Conservation (phyloP, 2,329 filamentous ascomycete genomes). For the Monosporascus ibericus region DNA sequence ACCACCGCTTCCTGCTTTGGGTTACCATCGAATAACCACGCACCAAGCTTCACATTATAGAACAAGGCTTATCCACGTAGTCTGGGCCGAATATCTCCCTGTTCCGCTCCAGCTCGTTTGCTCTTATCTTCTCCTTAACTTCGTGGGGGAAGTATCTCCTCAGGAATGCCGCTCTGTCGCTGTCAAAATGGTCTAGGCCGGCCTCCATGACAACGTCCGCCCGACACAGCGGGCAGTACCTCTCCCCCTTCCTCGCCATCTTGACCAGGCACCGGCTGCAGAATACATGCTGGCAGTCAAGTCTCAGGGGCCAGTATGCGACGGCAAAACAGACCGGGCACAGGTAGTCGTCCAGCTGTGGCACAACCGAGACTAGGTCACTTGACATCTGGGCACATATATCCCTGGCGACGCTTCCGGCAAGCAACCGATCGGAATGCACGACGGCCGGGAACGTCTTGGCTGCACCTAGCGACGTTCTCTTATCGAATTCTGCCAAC, state of each 20-base stretch:
- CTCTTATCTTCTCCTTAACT: constrained; percentile 58
- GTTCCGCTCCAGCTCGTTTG: constrained; percentile 71
- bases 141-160: constrained; percentile 71
- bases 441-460: constrained; percentile 55
- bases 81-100: constrained; percentile 64
- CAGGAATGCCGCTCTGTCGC: constrained; percentile 60
- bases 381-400: constrained; percentile 69
- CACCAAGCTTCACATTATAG: constrained; percentile 44
- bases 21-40: neutral
- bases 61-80: constrained; percentile 55
- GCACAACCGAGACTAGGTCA: constrained; percentile 66
- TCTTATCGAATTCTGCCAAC: constrained; percentile 72
- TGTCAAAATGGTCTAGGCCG: constrained; percentile 65
- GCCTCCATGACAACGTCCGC: constrained; percentile 65
- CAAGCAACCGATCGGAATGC: constrained; percentile 53
- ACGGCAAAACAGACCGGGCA: constrained; percentile 77
- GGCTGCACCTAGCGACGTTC: constrained; percentile 66
- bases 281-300: constrained; percentile 71
- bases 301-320: constrained; percentile 73
- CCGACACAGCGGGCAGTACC: constrained; percentile 71
- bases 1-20: neutral
- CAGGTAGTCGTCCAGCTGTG: constrained; percentile 76
- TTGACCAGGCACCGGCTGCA: constrained; percentile 80
- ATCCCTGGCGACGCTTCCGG: constrained; percentile 64
- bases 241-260: constrained; percentile 64